A percentile compares a stretch with the other conserved stretches of the same genome.
These are phyloP conservation scores for Inga laurina DNA, from an alignment of 306 rosid species.

Conservation along the genomic window DNA sequence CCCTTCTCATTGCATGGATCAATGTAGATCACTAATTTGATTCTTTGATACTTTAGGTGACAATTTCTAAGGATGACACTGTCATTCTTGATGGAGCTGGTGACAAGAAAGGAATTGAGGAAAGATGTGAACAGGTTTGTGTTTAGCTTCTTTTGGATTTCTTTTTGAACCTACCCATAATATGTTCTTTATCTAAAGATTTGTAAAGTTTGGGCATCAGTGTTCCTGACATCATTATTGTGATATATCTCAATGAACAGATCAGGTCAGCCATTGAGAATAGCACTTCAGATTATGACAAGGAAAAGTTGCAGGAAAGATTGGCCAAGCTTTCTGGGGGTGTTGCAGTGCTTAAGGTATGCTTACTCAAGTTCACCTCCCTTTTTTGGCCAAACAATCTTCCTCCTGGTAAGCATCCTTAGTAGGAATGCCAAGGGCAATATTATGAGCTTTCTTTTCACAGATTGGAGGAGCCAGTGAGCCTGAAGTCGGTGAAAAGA, in stretches of 20 bases:
- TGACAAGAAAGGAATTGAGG: constrained; percentile 84
- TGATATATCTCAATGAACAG: constrained; percentile 43
- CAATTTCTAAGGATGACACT: constrained; percentile 96
- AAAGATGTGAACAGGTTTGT: constrained; percentile 95
- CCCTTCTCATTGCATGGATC: neutral
- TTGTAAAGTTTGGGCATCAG: neutral
- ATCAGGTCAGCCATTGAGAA: constrained; percentile 77
- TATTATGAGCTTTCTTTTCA: constrained; percentile 17
- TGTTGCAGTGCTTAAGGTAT: constrained; percentile 92
- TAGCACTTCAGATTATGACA: constrained; percentile 93
- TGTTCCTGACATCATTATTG: constrained; percentile 10
- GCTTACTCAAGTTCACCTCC: neutral
- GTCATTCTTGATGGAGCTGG: constrained; percentile 96
- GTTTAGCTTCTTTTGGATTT: neutral
- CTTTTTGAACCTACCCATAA: constrained; percentile 11
- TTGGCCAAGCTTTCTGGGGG: constrained; percentile 95
- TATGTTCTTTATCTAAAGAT: neutral
- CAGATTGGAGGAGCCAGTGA: constrained; percentile 99
- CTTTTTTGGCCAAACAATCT: neutral
- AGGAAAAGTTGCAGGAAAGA: constrained; percentile 92
- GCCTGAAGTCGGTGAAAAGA: constrained; percentile 91
- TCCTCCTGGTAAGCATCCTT: neutral
- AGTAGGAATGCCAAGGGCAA: neutral
- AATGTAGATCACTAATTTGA: neutral
- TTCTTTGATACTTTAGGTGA: constrained; percentile 48